Base-by-base conservation (phyloP, 495 filamentous ascomycete species). In the Lasiosphaeriaceae sp. region DNA sequence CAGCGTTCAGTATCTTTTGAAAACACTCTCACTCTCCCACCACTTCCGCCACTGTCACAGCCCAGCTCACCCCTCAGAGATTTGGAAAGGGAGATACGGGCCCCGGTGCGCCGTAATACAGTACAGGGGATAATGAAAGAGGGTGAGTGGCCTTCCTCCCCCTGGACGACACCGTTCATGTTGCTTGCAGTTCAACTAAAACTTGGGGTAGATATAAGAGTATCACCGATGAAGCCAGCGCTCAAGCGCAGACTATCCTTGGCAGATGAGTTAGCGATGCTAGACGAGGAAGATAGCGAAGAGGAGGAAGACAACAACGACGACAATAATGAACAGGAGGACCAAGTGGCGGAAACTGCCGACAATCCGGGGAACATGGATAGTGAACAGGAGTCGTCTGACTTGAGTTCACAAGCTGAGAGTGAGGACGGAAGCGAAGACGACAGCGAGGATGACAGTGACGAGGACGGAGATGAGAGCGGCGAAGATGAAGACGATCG, bases 261-360 rank as follows among this genome's bases (percentile, higher is more conserved):
- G 16, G 59, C 59, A 3, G 59, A 61, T 26, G 59, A 61, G 26
- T 45, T 61, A 12, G 59, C 59, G 0, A 16, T 61, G 0, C 49
- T 44, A 2, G 58, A 55, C 17, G 49, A 52, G 14, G 49, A 51
- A 12, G 26, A 31, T 3, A 47, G 39, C 9, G 56, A 53, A 26
- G 55, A 52, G 37, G 55, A 46, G 0, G 37, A 44, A 20, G 16
- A 22, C 5, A 22, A 35, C 11, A 21, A 39, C 35, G 51, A 22
- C n/a, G 51, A 39, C 8, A 6, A 26, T 2, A 20, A 22, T 17
- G 29, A 41, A 7, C 12, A 51, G 16, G 17, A 35, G 11, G 20
- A 17, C 23, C 16, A 11, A 14, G 23, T 26, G n/a, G 35, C 2
- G 14, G 22, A 31, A 29, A 9, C 26, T 31, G 9, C 26, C 26